Base-by-base conservation (phyloP, 208 protist genomes). In the Leptomonas seymouri region DNA sequence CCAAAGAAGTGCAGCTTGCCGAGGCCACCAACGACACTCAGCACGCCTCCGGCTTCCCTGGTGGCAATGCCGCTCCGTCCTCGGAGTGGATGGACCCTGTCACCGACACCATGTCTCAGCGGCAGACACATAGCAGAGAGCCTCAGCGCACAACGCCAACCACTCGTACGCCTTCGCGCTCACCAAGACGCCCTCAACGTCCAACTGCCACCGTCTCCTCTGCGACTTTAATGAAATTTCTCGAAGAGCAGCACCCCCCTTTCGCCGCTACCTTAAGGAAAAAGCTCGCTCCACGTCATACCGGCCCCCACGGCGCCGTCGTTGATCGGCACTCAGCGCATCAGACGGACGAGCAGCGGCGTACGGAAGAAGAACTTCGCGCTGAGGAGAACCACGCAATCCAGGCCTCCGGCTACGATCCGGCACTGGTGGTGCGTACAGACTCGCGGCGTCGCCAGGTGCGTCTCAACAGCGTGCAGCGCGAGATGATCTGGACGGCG, bases 401-500 rank as follows among this genome's bases (percentile, higher is more conserved):
- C 2, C n/a, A 41, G n/a, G 20, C 25, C 8, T 18, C 53, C 31
- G 57, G 62, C 23, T 84, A 86, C 60, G 87, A 93, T 53, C 85
- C 85, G 21, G 85, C 81, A 25, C 50, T 80, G 16, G 81, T 90
- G n/a, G 71, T 91, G 39, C 78, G 53, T 42, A 54, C 85, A 12
- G 77, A 93, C 63, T 78, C 80, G 3, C 54, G 68, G 1, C 68
- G 44, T 15, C 59, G 68, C 25, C 66, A 80, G 44, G 27, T 93
- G 27, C 78, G 84, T 18, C 70, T 93, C 15, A 87, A 80, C 51
- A 45, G 34, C 20, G 63, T 80, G 0, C 88, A 93, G 58, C 74
- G 71, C 5, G 81, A 83, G 51, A 46, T 90, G 6, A 30, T 89
- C 31, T 94, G 85, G 85, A 68, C 36, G 12, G 85, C 82, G 21